phyloP scores from a whole-genome alignment of 1,284 basidiomycete species.

The Sanghuangporus sanghuang region DNA sequence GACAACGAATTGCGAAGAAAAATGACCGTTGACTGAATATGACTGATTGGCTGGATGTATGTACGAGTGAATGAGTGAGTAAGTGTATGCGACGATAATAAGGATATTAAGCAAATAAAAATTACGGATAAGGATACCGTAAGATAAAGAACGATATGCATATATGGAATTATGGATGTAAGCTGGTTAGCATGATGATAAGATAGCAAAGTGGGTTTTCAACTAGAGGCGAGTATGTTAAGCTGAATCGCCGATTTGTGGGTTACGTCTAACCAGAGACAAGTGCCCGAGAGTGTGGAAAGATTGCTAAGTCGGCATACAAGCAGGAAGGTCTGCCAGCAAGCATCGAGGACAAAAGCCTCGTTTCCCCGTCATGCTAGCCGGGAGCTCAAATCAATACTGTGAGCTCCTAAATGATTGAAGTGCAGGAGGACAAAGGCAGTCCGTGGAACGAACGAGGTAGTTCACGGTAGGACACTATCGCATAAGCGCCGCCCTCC shows the following conservation, averaged over 20 bases:
- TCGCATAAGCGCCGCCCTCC: not conserved
- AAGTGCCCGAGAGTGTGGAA: not conserved
- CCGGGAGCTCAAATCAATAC: not conserved
- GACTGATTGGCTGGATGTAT: not conserved
- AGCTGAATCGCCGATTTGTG: not conserved
- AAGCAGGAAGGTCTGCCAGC: not conserved
- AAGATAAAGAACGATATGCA: not conserved
- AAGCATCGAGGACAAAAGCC: not conserved
- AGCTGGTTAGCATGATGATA: not conserved
- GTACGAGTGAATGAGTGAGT: not conserved
- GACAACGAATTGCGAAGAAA: not conserved
- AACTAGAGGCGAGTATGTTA: not conserved
- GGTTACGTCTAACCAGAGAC: not conserved
- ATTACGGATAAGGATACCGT: not conserved
- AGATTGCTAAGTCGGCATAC: not conserved
- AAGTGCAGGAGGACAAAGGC: not conserved
- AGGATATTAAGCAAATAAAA: not conserved
- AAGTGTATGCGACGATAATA: not conserved
- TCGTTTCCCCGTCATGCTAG: not conserved
- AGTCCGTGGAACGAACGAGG: not conserved
- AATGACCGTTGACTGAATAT: not conserved
- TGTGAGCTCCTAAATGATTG: not conserved
- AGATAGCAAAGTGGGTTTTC: not conserved
- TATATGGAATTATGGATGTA: not conserved
- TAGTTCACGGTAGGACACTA: not conserved